Conservation (phyloP, 78 protist genomes). For the Speleostelium caveatum region DNA sequence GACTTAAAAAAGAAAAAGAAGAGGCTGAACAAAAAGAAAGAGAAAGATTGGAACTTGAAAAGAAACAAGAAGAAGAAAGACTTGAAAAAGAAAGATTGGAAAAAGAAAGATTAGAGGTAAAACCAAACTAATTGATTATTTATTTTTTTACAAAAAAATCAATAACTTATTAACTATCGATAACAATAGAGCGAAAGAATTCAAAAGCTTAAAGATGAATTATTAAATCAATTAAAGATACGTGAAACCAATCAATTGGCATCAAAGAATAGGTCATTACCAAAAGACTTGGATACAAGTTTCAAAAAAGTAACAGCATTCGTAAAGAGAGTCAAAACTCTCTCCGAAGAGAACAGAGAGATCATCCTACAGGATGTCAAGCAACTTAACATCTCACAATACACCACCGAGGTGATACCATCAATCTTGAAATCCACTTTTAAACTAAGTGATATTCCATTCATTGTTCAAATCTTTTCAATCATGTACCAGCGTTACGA, state of each 20-base stretch:
- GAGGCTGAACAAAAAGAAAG: conserved; percentile 14
- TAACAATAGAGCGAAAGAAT: conserved; percentile 29
- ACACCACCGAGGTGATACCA: conserved; percentile 49
- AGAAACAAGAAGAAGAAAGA: too few species aligned
- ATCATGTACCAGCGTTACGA: conserved; percentile 57
- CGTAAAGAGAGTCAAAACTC: conserved; percentile 36
- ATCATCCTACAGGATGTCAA: conserved; percentile 7
- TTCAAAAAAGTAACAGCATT: conserved; percentile 49
- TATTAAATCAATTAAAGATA: background rate
- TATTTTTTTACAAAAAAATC: too few species aligned
- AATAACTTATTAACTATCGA: background rate
- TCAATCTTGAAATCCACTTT: conserved; percentile 52
- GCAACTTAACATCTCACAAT: conserved; percentile 45
- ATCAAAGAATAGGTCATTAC: background rate
- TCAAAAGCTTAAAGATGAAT: conserved; percentile 18
- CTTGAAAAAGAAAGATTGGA: too few species aligned
- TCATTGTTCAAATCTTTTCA: conserved; percentile 23
- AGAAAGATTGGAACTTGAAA: conserved; percentile 9
- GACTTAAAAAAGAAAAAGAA: background rate
- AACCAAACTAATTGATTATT: too few species aligned
- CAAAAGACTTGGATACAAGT: conserved; percentile 37
- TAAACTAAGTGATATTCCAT: conserved; percentile 9
- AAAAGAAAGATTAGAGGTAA: too few species aligned
- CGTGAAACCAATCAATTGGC: background rate
- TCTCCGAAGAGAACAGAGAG: conserved; percentile 34